Base-by-base conservation (phyloP, 2,329 filamentous ascomycete species). In the Colletotrichum ledebouriae region DNA sequence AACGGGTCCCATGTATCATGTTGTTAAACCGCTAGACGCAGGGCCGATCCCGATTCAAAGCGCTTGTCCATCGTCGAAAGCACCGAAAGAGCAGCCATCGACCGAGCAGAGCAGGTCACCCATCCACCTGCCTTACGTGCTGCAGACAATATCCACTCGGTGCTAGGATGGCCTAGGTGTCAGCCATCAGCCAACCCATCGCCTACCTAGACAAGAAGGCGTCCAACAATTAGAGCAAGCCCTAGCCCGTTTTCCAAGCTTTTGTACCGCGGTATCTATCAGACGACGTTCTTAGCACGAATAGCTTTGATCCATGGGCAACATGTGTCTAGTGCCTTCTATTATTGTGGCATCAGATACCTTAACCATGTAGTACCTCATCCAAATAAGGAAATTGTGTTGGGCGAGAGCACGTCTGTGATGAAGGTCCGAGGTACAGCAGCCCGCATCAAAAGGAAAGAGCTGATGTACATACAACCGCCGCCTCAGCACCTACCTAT, bases 31-130 rank as follows among this genome's bases (percentile, higher is more conserved):
- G 62, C 55, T 22, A 68, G 55, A 49, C 47, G 47, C 61, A 66
- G 34, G 61, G 56, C 25, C 61, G 66, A 68, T 68, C 65, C 61
- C 65, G 55, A 69, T 69, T 46, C 34, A 65, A 68, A 65, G 60
- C 61, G 65, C 61, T 65, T 42, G 53, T 39, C n/a, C 25, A 13
- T 49, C 13, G 7, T 25, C 46, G 13, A 53, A 37, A 13, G 33
- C 17, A 25, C 41, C 25, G 41, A 13, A 56, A 63, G 15, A 66
- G 15, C 29, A 33, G 29, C 42, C 42, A 33, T 22, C 7, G 53
- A 59, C 53, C 64, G 33, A 64, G 46, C 34, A 59, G 33, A 55
- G 52, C 33, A 60, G 39, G 34, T 55, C 62, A 47, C 39, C 49
- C 47, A 15, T 57, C 13, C 39, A 55, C 49, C 20, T 33, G 44